phyloP scores from a whole-genome alignment of 2,329 filamentous ascomycete genomes.

The Gnomoniopsis smithogilvyi region DNA sequence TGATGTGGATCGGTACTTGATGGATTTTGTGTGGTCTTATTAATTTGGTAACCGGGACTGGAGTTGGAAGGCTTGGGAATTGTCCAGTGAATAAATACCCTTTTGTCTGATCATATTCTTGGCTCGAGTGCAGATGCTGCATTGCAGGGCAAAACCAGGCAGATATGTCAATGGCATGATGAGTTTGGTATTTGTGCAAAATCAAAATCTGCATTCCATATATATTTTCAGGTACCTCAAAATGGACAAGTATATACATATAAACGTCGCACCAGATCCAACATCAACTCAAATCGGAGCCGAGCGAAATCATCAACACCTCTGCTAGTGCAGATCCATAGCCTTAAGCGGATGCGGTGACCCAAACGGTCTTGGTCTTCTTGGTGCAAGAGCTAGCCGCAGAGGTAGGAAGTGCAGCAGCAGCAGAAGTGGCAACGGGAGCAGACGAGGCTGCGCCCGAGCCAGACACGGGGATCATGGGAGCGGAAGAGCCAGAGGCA shows the following conservation, averaged over 20 bases:
- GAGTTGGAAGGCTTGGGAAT: too few relatives aligned
- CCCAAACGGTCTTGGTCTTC: conserved; percentile 17
- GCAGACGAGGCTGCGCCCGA: neutral
- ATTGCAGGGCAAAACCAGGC: too few relatives aligned
- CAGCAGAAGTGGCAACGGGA: neutral
- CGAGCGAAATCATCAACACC: neutral
- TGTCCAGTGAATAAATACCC: too few relatives aligned
- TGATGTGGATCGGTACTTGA: too few relatives aligned
- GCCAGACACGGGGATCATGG: neutral
- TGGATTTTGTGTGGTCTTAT: too few relatives aligned
- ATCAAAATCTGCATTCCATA: neutral
- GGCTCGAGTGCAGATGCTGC: too few relatives aligned
- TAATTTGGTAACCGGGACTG: too few relatives aligned
- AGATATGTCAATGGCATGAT: neutral
- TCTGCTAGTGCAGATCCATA: neutral
- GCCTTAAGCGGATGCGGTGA: conserved; percentile 11
- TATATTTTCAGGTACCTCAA: neutral
- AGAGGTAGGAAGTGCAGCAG: neutral
- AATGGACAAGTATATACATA: neutral
- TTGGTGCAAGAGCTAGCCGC: conserved; percentile 8
- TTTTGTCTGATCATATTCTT: too few relatives aligned
- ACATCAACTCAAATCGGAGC: neutral
- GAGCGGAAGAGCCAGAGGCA: neutral
- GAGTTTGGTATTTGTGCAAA: neutral
- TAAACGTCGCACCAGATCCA: neutral